Conservation (phyloP, 1,284 basidiomycete genomes). For the Irpex sp. region DNA sequence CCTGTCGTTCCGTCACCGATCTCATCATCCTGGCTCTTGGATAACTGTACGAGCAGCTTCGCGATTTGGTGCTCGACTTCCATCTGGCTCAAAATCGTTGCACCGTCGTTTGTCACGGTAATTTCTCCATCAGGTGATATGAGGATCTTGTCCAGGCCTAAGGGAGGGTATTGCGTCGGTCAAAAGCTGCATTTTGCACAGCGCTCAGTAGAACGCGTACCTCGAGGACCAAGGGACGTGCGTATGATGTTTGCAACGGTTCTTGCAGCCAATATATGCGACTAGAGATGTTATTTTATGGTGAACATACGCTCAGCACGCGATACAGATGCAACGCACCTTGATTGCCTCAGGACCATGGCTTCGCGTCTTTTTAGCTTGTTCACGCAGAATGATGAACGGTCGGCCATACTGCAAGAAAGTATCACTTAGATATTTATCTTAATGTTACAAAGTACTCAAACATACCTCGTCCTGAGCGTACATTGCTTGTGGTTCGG, state of each 20-base stretch:
- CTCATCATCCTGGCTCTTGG: constrained; percentile 98
- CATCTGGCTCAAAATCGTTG: constrained; percentile 94
- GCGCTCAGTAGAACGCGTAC: constrained; percentile 32
- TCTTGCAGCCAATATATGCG: constrained; percentile 89
- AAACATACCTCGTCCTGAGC: constrained; percentile 83
- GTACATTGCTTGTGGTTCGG: constrained; percentile 68
- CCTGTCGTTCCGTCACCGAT: constrained; percentile 99
- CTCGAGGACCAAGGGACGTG: constrained; percentile 92
- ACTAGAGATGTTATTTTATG: constrained; percentile 39
- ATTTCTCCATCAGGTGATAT: constrained; percentile 98
- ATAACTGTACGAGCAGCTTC: constrained; percentile 94
- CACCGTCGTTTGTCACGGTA: constrained; percentile 98
- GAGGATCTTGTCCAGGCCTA: constrained; percentile 97
- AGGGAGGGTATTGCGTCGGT: not conserved
- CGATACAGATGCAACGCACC: constrained; percentile 38
- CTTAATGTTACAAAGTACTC: constrained; percentile 8
- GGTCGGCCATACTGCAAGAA: constrained; percentile 80
- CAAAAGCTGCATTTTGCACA: not conserved
- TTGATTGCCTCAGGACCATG: constrained; percentile 97
- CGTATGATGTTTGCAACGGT: constrained; percentile 94
- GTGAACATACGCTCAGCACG: not conserved
- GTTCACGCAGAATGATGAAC: constrained; percentile 96
- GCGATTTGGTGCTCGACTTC: constrained; percentile 99
- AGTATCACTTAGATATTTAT: constrained; percentile 8
- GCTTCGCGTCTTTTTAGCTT: constrained; percentile 89